phyloP scores from a whole-genome alignment of 1,139 yeast genomes.

The Diutina sp. region DNA sequence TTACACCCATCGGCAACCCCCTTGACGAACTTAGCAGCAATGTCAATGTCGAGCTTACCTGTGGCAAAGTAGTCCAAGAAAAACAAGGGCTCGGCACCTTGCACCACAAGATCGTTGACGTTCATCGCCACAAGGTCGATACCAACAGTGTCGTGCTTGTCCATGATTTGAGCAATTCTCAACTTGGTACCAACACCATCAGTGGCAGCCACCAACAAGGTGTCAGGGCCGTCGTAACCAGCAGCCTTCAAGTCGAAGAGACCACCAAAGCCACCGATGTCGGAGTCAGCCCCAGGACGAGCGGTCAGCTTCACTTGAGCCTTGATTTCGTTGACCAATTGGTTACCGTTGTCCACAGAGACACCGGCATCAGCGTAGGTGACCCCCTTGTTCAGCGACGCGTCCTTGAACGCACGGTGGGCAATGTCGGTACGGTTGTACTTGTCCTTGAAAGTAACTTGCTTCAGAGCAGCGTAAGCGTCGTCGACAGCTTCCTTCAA shows the following conservation, averaged over 20 bases:
- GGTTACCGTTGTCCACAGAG: constrained; percentile 89
- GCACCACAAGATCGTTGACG: constrained; percentile 93
- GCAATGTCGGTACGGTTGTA: constrained; percentile 92
- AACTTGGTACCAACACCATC: constrained; percentile 99
- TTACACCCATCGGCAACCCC: constrained; percentile 98
- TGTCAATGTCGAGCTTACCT: constrained; percentile 72
- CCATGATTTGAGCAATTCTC: constrained; percentile 82
- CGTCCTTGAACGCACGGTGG: constrained; percentile 62
- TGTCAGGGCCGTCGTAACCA: constrained; percentile 63
- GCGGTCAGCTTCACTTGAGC: constrained; percentile 87
- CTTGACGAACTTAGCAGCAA: constrained; percentile 79
- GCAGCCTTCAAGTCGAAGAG: constrained; percentile 81
- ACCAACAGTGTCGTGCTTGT: constrained; percentile 91
- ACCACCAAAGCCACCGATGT: constrained; percentile 98
- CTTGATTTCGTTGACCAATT: constrained; percentile 82
- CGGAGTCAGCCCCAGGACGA: constrained; percentile 94
- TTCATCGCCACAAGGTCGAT: constrained; percentile 98
- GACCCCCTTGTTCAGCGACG: constrained; percentile 22
- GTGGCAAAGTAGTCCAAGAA: constrained; percentile 96
- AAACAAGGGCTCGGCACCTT: constrained; percentile 96
- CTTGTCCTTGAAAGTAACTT: constrained; percentile 58
- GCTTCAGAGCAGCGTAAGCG: constrained; percentile 78
- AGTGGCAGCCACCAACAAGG: constrained; percentile 90
- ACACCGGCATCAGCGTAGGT: constrained; percentile 96
- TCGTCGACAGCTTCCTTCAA: constrained; percentile 70